Conservation (phyloP, 2,329 filamentous ascomycete species). For the Beauveria asiatica region DNA sequence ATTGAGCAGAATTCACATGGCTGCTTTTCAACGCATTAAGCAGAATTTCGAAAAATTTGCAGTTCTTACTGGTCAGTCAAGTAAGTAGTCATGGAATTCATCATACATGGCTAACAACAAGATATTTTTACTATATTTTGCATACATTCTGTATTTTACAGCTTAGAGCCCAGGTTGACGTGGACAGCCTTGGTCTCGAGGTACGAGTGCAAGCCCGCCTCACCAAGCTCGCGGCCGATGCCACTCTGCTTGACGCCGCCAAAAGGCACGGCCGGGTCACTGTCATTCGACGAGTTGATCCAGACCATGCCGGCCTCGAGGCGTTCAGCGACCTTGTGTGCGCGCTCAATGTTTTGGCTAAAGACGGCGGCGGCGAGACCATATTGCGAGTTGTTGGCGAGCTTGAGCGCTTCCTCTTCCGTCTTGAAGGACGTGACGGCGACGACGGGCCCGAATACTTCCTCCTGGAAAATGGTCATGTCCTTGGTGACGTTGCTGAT, state of each 20-base stretch:
- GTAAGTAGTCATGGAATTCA: background rate
- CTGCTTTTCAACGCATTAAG: background rate
- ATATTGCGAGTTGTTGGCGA: conserved; percentile 47
- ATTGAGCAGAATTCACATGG: background rate
- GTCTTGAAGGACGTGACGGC: conserved; percentile 33
- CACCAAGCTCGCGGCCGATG: conserved; percentile 37
- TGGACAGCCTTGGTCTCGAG: conserved; percentile 37
- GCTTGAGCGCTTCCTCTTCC: conserved; percentile 31
- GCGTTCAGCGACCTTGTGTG: conserved; percentile 41
- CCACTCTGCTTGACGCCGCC: conserved; percentile 41
- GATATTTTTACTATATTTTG: background rate
- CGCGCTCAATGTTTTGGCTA: conserved; percentile 45
- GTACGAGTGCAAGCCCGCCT: conserved; percentile 36
- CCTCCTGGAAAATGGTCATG: conserved; percentile 38
- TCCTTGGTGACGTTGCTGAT: conserved; percentile 32
- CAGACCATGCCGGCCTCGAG: conserved; percentile 53
- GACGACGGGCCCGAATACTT: conserved; percentile 38
- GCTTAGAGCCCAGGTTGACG: conserved; percentile 30
- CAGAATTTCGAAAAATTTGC: background rate
- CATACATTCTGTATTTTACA: conserved; percentile 16
- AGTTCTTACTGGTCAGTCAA: too few relatives aligned
- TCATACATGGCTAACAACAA: background rate
- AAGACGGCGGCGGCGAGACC: conserved; percentile 56
- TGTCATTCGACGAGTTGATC: conserved; percentile 41
- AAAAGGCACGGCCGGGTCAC: conserved; percentile 35